Evolutionary conservation across 176 grass and related monocot species (phyloP).

Genomic region (Chloris gayana): DNA sequence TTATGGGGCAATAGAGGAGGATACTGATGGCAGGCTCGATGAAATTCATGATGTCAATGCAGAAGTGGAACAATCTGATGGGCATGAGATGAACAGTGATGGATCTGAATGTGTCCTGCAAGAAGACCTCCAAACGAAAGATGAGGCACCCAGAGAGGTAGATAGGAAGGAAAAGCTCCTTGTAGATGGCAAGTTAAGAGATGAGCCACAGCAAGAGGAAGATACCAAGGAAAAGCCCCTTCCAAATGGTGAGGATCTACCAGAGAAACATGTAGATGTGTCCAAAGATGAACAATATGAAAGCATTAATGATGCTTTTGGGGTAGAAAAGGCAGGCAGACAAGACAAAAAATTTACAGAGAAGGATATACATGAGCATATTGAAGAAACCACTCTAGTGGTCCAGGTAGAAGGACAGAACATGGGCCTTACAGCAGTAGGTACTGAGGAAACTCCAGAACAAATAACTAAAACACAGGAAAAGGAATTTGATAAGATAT

Average conservation of each 20-base stretch:
- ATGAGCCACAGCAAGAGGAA: slow-evolving; percentile 7
- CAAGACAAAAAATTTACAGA: not conserved
- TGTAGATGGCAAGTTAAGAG: slow-evolving; percentile 13
- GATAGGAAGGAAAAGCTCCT: slow-evolving; percentile 31
- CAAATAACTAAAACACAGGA: slow-evolving; percentile 20
- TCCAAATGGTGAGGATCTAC: slow-evolving; percentile 12
- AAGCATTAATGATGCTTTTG: slow-evolving; percentile 31
- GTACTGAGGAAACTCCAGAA: slow-evolving; percentile 6
- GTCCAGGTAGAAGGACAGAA: slow-evolving; percentile 34
- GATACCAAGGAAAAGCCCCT: slow-evolving; percentile 24
- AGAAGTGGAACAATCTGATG: slow-evolving; percentile 10
- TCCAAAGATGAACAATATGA: slow-evolving; percentile 27
- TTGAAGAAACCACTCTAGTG: slow-evolving; percentile 25
- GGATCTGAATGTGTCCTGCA: not conserved
- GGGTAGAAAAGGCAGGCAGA: slow-evolving; percentile 33
- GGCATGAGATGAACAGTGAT: not conserved
- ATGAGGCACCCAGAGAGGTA: not conserved
- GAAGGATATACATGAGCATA: not conserved
- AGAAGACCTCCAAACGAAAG: slow-evolving; percentile 21
- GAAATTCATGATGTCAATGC: slow-evolving; percentile 17
- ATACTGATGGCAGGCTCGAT: slow-evolving; percentile 7
- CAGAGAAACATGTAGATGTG: slow-evolving; percentile 11
- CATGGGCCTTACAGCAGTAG: not conserved
- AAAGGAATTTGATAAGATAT: slow-evolving; percentile 26
- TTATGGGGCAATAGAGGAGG: slow-evolving; percentile 21